A percentile compares a stretch with the other conserved stretches of the same genome.
Conservation (phyloP, 495 filamentous ascomycete genomes). For the Bathelium albidoporum region DNA sequence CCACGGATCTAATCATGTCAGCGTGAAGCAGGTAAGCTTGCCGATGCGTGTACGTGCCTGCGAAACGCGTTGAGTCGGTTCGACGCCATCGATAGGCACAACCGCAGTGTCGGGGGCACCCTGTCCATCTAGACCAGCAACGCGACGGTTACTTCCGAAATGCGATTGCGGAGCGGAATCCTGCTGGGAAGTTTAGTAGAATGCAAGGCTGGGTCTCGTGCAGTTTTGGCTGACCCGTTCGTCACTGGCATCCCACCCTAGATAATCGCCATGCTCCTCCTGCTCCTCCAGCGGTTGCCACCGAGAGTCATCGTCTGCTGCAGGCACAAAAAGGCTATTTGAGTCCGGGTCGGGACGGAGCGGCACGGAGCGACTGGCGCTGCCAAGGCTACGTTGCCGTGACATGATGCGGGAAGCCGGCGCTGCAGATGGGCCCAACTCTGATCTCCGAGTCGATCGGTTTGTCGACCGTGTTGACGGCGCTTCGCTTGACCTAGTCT, state of each 20-base stretch:
- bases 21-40: constrained; percentile 7
- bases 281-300: constrained; percentile 77
- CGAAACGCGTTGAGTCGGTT: constrained; percentile 59
- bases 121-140: constrained; percentile 19
- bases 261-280: constrained; percentile 53
- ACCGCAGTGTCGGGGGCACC: constrained; percentile 17
- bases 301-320: constrained; percentile 57
- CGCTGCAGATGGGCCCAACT: constrained; percentile 17
- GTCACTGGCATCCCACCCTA: constrained; percentile 73
- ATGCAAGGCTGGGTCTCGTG: constrained; percentile 16
- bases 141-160: constrained; percentile 26
- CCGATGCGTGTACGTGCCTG: constrained; percentile 32
- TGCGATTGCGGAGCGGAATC: constrained; percentile 28
- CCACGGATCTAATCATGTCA: constrained; percentile 39
- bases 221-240: constrained; percentile 34
- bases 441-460: constrained; percentile 16
- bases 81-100: constrained; percentile 34
- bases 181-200: constrained; percentile 7
- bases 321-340: constrained; percentile 69
- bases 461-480: constrained; percentile 3
- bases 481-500: background rate
- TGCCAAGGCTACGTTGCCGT: background rate
- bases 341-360: constrained; percentile 56
- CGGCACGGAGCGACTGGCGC: background rate
- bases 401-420: background rate